These are phyloP conservation scores for Fragaria iinumae DNA, from an alignment of 306 rosid species.

Conservation along the genomic window DNA sequence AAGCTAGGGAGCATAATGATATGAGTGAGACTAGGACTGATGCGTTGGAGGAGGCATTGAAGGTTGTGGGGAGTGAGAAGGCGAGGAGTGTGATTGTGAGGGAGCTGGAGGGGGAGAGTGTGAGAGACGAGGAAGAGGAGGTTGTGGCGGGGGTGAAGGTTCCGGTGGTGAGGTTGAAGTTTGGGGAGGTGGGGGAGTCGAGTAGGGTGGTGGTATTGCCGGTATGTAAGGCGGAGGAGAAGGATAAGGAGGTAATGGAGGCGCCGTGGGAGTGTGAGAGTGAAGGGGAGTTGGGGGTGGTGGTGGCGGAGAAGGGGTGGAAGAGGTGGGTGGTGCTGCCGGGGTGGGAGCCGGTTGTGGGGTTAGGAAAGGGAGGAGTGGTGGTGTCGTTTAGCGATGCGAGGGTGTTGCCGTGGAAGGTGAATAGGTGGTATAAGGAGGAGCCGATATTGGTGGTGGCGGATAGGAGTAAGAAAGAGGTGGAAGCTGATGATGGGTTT, in stretches of 20 bases:
- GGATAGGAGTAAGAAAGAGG: constrained; percentile 50
- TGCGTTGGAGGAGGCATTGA: constrained; percentile 55
- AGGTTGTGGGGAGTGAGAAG: constrained; percentile 44
- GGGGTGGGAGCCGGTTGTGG: constrained; percentile 55
- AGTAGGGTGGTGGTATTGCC: constrained; percentile 63
- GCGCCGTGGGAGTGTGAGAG: constrained; percentile 63
- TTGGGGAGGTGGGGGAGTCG: constrained; percentile 87
- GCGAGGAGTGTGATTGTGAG: constrained; percentile 40
- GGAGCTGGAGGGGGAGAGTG: constrained; percentile 33
- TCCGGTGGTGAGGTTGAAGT: constrained; percentile 79
- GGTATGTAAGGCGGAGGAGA: constrained; percentile 56
- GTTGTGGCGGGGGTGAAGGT: constrained; percentile 26
- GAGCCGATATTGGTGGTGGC: constrained; percentile 81
- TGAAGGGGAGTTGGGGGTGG: constrained; percentile 70
- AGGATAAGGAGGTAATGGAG: constrained; percentile 44
- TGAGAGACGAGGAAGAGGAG: background rate
- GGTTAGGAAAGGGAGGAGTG: constrained; percentile 53
- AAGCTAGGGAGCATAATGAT: constrained; percentile 51
- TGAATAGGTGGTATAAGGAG: constrained; percentile 73
- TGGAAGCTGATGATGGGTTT: constrained; percentile 61
- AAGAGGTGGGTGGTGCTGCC: constrained; percentile 82
- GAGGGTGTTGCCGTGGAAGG: constrained; percentile 78
- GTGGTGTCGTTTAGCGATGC: constrained; percentile 74
- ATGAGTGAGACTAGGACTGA: constrained; percentile 41
- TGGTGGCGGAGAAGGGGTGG: constrained; percentile 85